Percentiles rank a stretch among this genome's conserved stretches.
These are phyloP conservation scores for Ustilago nuda DNA, from an alignment of 1,284 basidiomycete species.

Conservation along the genomic window DNA sequence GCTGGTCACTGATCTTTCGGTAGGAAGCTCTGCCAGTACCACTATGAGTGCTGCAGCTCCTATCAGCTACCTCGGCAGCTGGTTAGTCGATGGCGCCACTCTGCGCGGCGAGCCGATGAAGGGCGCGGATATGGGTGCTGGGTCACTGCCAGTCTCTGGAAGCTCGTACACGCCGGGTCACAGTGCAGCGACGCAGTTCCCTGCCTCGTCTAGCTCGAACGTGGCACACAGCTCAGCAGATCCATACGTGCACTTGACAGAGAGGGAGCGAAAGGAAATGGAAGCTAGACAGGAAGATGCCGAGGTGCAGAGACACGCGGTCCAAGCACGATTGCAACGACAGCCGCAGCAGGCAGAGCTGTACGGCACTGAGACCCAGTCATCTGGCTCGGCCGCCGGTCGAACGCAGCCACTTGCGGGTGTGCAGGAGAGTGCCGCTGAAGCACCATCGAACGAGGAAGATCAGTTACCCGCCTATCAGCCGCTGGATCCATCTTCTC, in stretches of 20 bases:
- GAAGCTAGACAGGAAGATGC: slow-evolving; percentile 40
- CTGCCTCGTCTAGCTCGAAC: slow-evolving; percentile 12
- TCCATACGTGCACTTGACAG: slow-evolving; percentile 11
- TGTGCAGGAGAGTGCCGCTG: slow-evolving; percentile 39
- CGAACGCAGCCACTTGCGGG: slow-evolving; percentile 21
- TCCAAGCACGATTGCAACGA: slow-evolving; percentile 28
- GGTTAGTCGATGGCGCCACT: slow-evolving; percentile 36
- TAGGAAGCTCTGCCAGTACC: slow-evolving; percentile 16
- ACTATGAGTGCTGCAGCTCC: slow-evolving; percentile 9
- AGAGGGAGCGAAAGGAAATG: slow-evolving; percentile 38
- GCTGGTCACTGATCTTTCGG: slow-evolving; percentile 24
- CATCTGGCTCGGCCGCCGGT: slow-evolving; percentile 15
- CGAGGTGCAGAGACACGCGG: slow-evolving; percentile 43
- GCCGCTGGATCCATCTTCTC: slow-evolving; percentile 25
- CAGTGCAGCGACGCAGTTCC: slow-evolving; percentile 1
- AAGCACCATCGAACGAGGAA: slow-evolving; percentile 29
- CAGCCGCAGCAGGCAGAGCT: slow-evolving; percentile 39
- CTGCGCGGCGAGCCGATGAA: slow-evolving; percentile 12
- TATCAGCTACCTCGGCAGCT: slow-evolving; percentile 37
- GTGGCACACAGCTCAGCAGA: slow-evolving; percentile 7
- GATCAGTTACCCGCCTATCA: slow-evolving; percentile 44
- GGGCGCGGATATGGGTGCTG: background rate
- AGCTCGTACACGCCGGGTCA: slow-evolving; percentile 13
- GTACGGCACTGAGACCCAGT: slow-evolving; percentile 25
- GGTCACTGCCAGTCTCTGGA: background rate